Base-by-base conservation (phyloP, 2,329 filamentous ascomycete genomes). In the Hortaea werneckii region DNA sequence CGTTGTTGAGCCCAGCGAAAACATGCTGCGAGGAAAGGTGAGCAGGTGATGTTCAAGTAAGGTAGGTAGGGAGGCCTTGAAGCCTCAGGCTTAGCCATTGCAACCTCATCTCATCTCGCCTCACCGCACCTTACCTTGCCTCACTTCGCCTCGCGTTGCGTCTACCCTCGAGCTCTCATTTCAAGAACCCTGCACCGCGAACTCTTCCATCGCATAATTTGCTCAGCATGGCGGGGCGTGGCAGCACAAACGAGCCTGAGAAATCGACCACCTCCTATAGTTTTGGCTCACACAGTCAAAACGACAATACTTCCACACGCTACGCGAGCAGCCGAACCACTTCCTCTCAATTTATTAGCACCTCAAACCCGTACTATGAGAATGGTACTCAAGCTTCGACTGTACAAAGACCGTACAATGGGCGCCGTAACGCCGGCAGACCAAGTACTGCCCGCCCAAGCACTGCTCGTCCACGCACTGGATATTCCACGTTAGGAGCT, bases 401-500 rank as follows among this genome's bases (percentile, higher is more conserved):
- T 1, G 48, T 47, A 4, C 60, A 57, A 5, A 50, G 58, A 6
- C 54, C 53, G 11, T 50, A 51, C 5, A 55, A 57, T 7, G 50
- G 42, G 6, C 47, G 46, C 27, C 54, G 43, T n/a, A 57, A 53
- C 41, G 48, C 50, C 10, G 50, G 46, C n/a, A 48, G 57, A 42
- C 57, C 57, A 28, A 50, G 48, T 11, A 56, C 54, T 8, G 52
- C 43, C 26, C 59, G 67, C 32, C 65, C 67, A 37, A 65, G 66
- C 28, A 76, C 71, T 45, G 68, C 66, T 42, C 66, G 71, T 35
- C 75, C 73, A 42, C 69, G 71, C 48, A 80, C 77, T 34, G 71
- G 71, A 41, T 69, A 73, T 29, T 82, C 79, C 1, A 78, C 76
- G 2, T 71, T 77, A 39, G 78, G 74, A 29, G 63, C 75, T 40